Base-by-base conservation (phyloP, 2,329 filamentous ascomycete genomes). In the Neonectria magnoliae region DNA sequence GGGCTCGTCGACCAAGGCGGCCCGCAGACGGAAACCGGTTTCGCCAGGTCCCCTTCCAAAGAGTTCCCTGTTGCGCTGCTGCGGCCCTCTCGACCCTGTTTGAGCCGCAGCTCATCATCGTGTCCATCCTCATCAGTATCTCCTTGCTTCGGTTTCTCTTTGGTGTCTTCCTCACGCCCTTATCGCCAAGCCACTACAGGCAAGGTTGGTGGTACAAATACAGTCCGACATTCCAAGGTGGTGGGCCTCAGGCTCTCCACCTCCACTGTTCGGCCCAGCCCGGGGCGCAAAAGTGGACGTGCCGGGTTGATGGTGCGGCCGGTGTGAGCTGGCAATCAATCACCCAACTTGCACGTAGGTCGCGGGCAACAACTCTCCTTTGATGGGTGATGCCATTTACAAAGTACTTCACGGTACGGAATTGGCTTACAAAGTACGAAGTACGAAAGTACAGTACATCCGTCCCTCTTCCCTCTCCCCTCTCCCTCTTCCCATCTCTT, bases 281-380 rank as follows among this genome's bases (percentile, higher is more conserved):
- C 67, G 54, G 36, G 33, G 33, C n/a, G 51, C 45, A 60, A 60
- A 51, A 33, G 29, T 50, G 62, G 62, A 59, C 67, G 63, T 70
- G 63, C 54, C 45, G 61, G 50, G 58, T 20, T 52, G 36, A 52
- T 54, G 57, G 62, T 38, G 50, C 53, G 42, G 51, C 33, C 44
- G 33, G 60, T 63, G 33, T 71, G 65, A 71, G 70, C 57, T 71
- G 67, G 71, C 68, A 73, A 62, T 55, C 67, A 73, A 57, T 55
- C 57, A 25, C 56, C 57, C 48, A 61, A 61, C 65, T 33, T 45
- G 52, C 57, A 54, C 36, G 25, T 42, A 53, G 45, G 44, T 47
- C 44, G 27, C 44, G 44, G 51, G 65, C 25, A 25, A 25, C 25
- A 5, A 25, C 6, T 25, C 25, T 25, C 25, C 25, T 25, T 25